Base-by-base conservation (phyloP, 495 filamentous ascomycete genomes). In the Aspergillus olivimuriae region DNA sequence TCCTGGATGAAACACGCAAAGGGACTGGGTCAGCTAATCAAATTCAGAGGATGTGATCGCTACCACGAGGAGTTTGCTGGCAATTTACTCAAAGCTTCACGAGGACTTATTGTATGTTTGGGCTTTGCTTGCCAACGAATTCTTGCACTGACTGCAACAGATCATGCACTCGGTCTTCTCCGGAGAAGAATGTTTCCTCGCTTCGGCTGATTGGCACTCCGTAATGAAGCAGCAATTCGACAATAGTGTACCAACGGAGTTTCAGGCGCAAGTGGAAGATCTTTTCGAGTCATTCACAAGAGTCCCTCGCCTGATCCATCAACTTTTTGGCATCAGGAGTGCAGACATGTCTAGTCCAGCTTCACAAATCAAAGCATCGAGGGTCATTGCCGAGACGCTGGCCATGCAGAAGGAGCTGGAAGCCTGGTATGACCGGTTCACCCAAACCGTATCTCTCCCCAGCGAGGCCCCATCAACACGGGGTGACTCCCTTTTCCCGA, bases 1-100 rank as follows among this genome's bases (percentile, higher is more conserved):
- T 58, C 58, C 4, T 66, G 62, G 62, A 66, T 66, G 60, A 60
- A 58, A 33, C 62, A 66, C 45, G 62, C 60, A n/a, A 52, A 56
- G 28, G 62, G 56, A 2, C 48, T 66, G 15, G 57, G 60, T 33
- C 58, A 62, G 32, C 30, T 66, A 26, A 51, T 56, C 10, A 46
- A 53, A 28, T 38, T 47, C 10, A 36, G 62, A 51, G 62, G 62
- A 5, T 53, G 50, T 12, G 44, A 47, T 14, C 51, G 60, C n/a
- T 62, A 60, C 32, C 34, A 37, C 9, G 58, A 52, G 9, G 47
- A 52, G 15, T 41, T 66, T 34, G 63, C 62, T 7, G 43, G 53
- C 12, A 43, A 42, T 18, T 38, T 66, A 4, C 48, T 66, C 12
- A 63, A 66, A 31, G 45, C 55, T 4, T 55, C 60, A 8, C 51